Evolutionary conservation across 106 monocot species (phyloP), one percentile per base, ranked within the genome.

Genomic region (Dendrobium huoshanense): DNA sequence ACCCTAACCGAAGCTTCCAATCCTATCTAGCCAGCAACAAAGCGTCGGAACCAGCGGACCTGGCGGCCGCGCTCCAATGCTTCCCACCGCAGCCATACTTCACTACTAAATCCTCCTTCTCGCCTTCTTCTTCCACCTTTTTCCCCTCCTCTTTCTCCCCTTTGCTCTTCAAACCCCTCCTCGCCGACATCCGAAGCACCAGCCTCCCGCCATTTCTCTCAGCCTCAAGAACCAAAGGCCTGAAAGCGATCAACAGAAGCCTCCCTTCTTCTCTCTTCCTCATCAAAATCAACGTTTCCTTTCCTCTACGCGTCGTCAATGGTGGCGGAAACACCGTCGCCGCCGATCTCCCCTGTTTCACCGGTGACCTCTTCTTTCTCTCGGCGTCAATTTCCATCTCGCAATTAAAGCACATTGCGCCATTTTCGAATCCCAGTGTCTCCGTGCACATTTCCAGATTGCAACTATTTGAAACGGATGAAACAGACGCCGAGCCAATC

Each of bases 221-320:
- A 9, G 61, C 82, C 24, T 82, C 45, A 9, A 76, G 17, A 47
- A 40, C 37, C 17, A 37, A 49, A 7, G 73, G 55, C 76, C 24
- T 77, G 44, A 74, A 75, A 16, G 56, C 75, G 19, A 77, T 45
- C 56, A 82, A 25, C 41, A 74, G 37, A 19, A 82, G 56, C 77
- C 82, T 74, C 22, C 82, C 82, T 33, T 65, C 47, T 20, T 82
- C 64, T 5, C 77, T 56, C 55, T n/a, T 75, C 55, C 47, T 76
- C 15, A 17, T n/a, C 43, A 82, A 54, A 10, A 40, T 31, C 29
- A 81, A 20, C 51, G 75, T 15, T 45, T 33, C 70, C 22, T 29
- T 16, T 24, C 80, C 80, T 3, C 27, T 1, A 6, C 55, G 72
- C 19, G 75, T 73, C 48, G 41, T 81, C 33, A 55, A 9, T 16